Percentiles rank a stretch among this genome's conserved stretches.
Conservation (phyloP, 345 rosid species). For the Hibiscus mutabilis region DNA sequence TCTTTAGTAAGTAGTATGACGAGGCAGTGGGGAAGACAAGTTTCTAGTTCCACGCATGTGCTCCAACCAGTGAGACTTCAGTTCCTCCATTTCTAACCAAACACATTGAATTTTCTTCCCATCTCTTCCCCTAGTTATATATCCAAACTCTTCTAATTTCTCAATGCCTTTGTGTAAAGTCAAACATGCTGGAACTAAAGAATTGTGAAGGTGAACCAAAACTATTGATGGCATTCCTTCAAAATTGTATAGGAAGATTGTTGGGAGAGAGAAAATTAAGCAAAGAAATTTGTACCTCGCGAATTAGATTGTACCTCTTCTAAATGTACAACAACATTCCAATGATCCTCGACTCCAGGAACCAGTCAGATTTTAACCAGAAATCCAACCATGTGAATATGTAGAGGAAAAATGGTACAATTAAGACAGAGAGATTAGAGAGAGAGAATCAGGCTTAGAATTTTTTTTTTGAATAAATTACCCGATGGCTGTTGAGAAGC, state of each 20-base stretch:
- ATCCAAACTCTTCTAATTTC: slow-evolving; percentile 44
- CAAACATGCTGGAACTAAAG: neutral
- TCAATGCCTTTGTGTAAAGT: slow-evolving; percentile 2
- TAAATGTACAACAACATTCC: slow-evolving; percentile 18
- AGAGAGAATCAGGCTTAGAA: neutral
- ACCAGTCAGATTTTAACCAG: slow-evolving; percentile 49
- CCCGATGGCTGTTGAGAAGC: neutral
- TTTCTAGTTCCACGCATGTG: neutral
- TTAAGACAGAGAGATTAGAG: neutral
- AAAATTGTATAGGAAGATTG: neutral
- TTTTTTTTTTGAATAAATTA: neutral
- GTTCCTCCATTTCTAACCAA: neutral
- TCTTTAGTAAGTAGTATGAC: neutral
- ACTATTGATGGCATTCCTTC: neutral
- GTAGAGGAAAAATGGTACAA: neutral
- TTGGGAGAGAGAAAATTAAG: neutral
- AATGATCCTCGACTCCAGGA: slow-evolving; percentile 39
- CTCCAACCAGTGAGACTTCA: neutral
- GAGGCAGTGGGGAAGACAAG: neutral
- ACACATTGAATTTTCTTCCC: neutral
- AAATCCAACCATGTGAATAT: slow-evolving; percentile 47
- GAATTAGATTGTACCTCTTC: too few relatives aligned
- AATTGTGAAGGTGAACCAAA: neutral
- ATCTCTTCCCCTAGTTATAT: slow-evolving; percentile 31
- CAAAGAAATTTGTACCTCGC: slow-evolving; percentile 20